Evolutionary conservation across 2,329 filamentous ascomycete species (phyloP).

Genomic region (Epichloe sibirici): DNA sequence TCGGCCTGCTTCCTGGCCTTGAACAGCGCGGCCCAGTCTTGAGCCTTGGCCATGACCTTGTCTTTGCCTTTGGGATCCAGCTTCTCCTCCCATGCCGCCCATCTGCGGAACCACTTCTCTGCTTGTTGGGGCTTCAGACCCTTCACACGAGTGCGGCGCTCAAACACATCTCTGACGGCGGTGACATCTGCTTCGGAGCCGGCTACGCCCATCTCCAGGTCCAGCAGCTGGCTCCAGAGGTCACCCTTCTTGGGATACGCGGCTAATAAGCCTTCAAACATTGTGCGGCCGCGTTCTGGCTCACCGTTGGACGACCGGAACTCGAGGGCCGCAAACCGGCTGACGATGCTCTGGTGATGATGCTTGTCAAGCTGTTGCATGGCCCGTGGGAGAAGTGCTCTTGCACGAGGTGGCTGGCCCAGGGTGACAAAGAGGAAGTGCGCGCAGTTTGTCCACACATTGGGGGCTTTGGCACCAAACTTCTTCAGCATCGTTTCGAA

Average conservation of each 20-base stretch:
- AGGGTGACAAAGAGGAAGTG: slow-evolving; percentile 75
- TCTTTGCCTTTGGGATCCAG: slow-evolving; percentile 55
- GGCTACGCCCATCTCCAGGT: slow-evolving; percentile 61
- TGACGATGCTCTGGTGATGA: slow-evolving; percentile 56
- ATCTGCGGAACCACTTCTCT: slow-evolving; percentile 80
- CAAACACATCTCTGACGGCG: slow-evolving; percentile 64
- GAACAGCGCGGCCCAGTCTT: slow-evolving; percentile 51
- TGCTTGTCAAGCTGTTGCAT: slow-evolving; percentile 66
- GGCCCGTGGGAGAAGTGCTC: slow-evolving; percentile 69
- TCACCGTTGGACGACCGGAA: slow-evolving; percentile 76
- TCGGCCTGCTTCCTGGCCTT: slow-evolving; percentile 32
- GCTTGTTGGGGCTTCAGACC: slow-evolving; percentile 72
- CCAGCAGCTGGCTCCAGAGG: slow-evolving; percentile 84
- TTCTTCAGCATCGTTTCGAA: slow-evolving; percentile 85
- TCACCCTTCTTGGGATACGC: slow-evolving; percentile 84
- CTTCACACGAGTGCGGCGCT: slow-evolving; percentile 59
- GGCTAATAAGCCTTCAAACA: slow-evolving; percentile 79
- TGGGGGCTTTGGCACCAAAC: slow-evolving; percentile 66
- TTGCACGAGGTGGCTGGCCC: slow-evolving; percentile 58
- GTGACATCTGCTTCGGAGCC: slow-evolving; percentile 37
- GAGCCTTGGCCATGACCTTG: slow-evolving; percentile 57
- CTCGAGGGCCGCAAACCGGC: slow-evolving; percentile 84
- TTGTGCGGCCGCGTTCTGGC: slow-evolving; percentile 80
- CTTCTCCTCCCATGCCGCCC: slow-evolving; percentile 78
- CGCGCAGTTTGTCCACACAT: slow-evolving; percentile 90